Conservation (phyloP, 768 basidiomycete genomes). For the Phaeotremella skinneri region DNA sequence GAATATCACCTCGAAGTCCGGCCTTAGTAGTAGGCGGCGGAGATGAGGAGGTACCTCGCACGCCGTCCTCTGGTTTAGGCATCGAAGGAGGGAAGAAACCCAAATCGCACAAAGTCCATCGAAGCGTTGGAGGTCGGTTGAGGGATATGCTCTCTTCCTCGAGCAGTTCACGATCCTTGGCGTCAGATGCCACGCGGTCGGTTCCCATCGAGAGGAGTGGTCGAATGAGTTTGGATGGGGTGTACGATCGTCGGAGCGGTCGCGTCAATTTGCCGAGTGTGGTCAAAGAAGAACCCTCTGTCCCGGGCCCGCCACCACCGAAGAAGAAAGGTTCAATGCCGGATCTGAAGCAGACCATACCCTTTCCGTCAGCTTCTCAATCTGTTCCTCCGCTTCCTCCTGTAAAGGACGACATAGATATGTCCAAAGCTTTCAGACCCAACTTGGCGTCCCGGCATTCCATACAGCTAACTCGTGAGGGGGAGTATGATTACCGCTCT, state of each 20-base stretch:
- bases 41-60: not conserved
- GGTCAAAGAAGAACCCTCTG: not conserved
- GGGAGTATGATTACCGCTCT: constrained; percentile 18
- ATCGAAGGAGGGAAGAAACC: constrained; percentile 28
- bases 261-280: not conserved
- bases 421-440: constrained; percentile 10
- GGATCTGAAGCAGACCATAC: not conserved
- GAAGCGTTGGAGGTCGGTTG: constrained; percentile 39
- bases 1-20: not conserved
- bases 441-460: constrained; percentile 20
- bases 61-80: constrained; percentile 22
- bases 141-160: constrained; percentile 34
- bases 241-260: not conserved
- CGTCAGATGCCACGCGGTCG: not conserved
- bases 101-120: constrained; percentile 41
- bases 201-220: constrained; percentile 9
- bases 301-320: not conserved
- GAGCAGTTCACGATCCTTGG: constrained; percentile 16
- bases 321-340: constrained; percentile 1
- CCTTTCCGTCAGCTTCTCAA: not conserved
- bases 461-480: constrained; percentile 13
- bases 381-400: constrained; percentile 8
- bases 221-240: constrained; percentile 23
- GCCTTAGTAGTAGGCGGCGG: not conserved
- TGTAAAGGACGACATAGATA: not conserved